Percentiles rank a stretch among this genome's conserved stretches.
Evolutionary conservation across 257 asterid species (phyloP).

Genomic region (Verbascum thapsus): DNA sequence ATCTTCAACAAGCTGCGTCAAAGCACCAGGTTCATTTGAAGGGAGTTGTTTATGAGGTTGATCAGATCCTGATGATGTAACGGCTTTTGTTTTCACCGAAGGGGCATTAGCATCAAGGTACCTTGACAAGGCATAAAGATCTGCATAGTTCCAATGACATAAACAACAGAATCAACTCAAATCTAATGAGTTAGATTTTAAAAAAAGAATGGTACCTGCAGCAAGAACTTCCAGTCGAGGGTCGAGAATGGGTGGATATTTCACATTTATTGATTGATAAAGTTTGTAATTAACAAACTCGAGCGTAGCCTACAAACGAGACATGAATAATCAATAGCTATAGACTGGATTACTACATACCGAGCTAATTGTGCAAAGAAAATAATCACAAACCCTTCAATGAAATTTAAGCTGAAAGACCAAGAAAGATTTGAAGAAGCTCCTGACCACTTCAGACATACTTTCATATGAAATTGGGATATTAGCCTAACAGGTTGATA

Average conservation of each 20-base stretch:
- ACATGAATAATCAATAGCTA: constrained; percentile 18
- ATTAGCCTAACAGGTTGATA: neutral
- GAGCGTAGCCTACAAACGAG: constrained; percentile 74
- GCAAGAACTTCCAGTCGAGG: constrained; percentile 85
- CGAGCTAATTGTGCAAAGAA: constrained; percentile 15
- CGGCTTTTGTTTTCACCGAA: constrained; percentile 35
- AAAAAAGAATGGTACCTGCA: constrained; percentile 55
- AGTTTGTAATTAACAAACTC: constrained; percentile 75
- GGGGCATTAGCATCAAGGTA: constrained; percentile 67
- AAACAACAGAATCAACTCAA: constrained; percentile 10
- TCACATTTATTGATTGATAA: constrained; percentile 70
- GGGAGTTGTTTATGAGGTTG: constrained; percentile 91
- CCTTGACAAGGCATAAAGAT: constrained; percentile 89
- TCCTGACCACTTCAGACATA: neutral
- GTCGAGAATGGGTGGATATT: constrained; percentile 93
- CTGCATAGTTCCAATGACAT: constrained; percentile 52
- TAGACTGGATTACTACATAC: constrained; percentile 7
- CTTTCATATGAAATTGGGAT: neutral
- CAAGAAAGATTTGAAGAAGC: neutral
- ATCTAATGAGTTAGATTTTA: neutral
- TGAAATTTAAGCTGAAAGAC: neutral
- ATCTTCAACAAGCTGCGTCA: constrained; percentile 77
- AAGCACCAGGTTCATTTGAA: constrained; percentile 85
- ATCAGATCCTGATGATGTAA: constrained; percentile 41
- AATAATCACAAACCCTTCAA: neutral